Evolutionary conservation across 768 basidiomycete species (phyloP).

Genomic region (Mrakia blollopis): DNA sequence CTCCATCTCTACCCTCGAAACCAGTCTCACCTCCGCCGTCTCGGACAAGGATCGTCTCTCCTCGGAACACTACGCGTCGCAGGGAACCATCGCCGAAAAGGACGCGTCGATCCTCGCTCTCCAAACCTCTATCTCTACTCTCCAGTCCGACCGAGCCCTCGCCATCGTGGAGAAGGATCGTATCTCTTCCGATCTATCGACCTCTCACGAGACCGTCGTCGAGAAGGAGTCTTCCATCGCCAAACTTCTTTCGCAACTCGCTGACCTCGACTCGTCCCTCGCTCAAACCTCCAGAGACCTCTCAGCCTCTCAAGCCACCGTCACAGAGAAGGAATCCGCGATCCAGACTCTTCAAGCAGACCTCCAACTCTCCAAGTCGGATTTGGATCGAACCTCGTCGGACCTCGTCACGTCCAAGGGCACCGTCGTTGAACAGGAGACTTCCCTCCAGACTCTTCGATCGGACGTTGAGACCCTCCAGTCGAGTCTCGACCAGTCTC

Average conservation of each 20-base stretch:
- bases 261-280: neutral
- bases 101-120: neutral
- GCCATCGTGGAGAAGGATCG: neutral
- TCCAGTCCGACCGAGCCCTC: neutral
- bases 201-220: neutral
- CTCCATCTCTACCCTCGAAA: no score
- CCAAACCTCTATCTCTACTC: neutral
- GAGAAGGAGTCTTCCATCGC: neutral
- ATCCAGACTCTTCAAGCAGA: neutral
- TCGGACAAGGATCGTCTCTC: no score
- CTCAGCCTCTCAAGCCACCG: neutral
- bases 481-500: neutral
- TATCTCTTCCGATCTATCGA: neutral
- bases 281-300: neutral
- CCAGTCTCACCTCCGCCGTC: no score
- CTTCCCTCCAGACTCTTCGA: neutral
- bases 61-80: neutral
- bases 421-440: neutral
- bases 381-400: neutral
- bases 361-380: neutral
- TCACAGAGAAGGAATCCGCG: neutral
- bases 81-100: neutral
- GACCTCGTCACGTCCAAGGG: neutral
- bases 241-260: no score
- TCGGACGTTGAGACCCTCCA: neutral